Conservation (phyloP, 345 rosid species). For the Garcia nutans region DNA sequence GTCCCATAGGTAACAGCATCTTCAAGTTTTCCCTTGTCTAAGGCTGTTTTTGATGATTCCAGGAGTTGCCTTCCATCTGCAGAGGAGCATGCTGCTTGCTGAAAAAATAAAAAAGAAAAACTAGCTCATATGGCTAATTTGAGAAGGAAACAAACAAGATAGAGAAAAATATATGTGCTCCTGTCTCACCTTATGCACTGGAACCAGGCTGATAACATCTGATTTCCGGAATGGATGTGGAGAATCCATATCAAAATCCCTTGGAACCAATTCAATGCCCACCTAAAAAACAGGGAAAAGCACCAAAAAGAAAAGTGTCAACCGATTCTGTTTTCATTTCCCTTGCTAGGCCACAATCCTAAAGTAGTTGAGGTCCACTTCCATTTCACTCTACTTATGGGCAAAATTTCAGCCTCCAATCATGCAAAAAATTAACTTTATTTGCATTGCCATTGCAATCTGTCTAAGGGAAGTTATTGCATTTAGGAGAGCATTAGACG, state of each 20-base stretch:
- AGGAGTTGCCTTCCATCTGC: conserved; percentile 99
- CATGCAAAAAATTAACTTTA: conserved; percentile 3
- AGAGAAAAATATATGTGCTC: conserved; percentile 7
- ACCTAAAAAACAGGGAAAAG: conserved; percentile 44
- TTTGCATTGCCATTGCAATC: not conserved
- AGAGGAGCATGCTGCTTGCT: conserved; percentile 99
- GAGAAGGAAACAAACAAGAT: conserved; percentile 14
- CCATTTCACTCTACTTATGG: not conserved
- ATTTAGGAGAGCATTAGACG: not conserved
- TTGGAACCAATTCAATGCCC: conserved; percentile 91
- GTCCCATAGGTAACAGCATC: conserved; percentile 97
- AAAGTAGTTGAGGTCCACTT: not conserved
- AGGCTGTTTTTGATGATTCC: conserved; percentile 97
- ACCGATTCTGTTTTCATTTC: conserved; percentile 8
- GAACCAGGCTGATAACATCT: conserved; percentile 88
- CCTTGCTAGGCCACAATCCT: not conserved
- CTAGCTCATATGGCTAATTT: conserved; percentile 8
- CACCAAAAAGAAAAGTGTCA: conserved; percentile 5
- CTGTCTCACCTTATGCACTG: conserved; percentile 81
- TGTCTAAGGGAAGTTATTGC: conserved; percentile 3
- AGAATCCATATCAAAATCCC: conserved; percentile 98
- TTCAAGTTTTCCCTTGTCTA: conserved; percentile 98
- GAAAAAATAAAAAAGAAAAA: conserved; percentile 34
- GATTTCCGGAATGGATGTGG: conserved; percentile 72
- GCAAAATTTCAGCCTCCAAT: not conserved